A percentile compares a stretch with the other conserved stretches of the same genome.
These are phyloP conservation scores for Carex pumila DNA, from an alignment of 176 grass and related monocot genomes.

Conservation along the genomic window DNA sequence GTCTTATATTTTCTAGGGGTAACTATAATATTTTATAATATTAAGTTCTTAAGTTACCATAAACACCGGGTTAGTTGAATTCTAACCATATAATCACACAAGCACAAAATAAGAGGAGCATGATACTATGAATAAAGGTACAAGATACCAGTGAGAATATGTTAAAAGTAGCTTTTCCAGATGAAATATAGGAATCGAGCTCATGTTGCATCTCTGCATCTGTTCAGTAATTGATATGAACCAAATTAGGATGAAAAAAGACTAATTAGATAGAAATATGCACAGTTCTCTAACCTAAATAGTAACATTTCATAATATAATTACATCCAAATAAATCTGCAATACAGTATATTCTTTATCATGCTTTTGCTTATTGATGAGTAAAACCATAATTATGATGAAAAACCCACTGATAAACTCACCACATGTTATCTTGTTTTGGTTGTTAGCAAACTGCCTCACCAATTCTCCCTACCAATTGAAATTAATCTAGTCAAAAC, in stretches of 20 bases:
- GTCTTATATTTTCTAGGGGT: not conserved
- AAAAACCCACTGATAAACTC: conserved; percentile 28
- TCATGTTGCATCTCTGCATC: conserved; percentile 66
- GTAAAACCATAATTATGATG: not conserved
- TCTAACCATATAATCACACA: not conserved
- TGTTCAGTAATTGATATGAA: conserved; percentile 39
- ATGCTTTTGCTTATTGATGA: not conserved
- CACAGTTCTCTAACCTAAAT: not conserved
- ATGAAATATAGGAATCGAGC: conserved; percentile 43
- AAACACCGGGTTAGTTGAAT: not conserved
- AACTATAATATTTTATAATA: not conserved
- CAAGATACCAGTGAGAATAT: conserved; percentile 47
- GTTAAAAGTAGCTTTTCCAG: conserved; percentile 46
- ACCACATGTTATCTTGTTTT: conserved; percentile 79
- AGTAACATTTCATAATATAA: not conserved
- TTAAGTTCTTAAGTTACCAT: not conserved
- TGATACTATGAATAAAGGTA: not conserved
- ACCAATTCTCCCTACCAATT: conserved; percentile 72
- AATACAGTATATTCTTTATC: not conserved
- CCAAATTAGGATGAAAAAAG: conserved; percentile 13
- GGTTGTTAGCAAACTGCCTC: conserved; percentile 62
- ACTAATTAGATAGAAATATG: not conserved
- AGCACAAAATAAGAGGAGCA: not conserved
- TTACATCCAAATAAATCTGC: not conserved
- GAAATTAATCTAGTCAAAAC: conserved; percentile 14